A percentile compares a stretch with the other conserved stretches of the same genome.
These are phyloP conservation scores for Xylaria longipes DNA, from an alignment of 495 filamentous ascomycete genomes.

Conservation along the genomic window DNA sequence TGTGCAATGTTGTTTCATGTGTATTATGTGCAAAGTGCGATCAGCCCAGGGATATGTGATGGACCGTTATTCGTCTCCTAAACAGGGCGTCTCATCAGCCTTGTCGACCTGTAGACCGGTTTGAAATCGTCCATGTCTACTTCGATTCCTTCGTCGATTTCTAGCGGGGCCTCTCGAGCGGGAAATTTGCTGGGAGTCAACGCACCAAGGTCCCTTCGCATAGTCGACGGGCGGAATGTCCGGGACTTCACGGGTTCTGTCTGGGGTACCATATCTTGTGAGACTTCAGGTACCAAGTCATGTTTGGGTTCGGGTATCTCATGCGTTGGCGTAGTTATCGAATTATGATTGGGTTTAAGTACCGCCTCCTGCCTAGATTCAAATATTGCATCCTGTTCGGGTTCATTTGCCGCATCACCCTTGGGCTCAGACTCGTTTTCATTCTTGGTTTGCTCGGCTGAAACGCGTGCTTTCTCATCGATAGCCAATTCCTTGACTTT, in stretches of 20 bases:
- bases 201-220: slow-evolving; percentile 37
- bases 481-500: slow-evolving; percentile 67
- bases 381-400: not conserved
- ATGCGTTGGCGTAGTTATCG: not conserved
- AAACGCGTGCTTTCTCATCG: slow-evolving; percentile 62
- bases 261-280: slow-evolving; percentile 11
- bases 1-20: slow-evolving; percentile 24
- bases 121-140: slow-evolving; percentile 45
- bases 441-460: slow-evolving; percentile 41
- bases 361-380: not conserved
- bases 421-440: slow-evolving; percentile 31
- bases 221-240: slow-evolving; percentile 42
- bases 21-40: not conserved
- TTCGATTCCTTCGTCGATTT: slow-evolving; percentile 49
- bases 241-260: slow-evolving; percentile 35
- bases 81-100: slow-evolving; percentile 31
- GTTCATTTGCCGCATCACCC: not conserved
- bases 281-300: not conserved
- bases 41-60: not conserved
- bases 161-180: slow-evolving; percentile 33
- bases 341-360: not conserved
- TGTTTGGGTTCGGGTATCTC: not conserved
- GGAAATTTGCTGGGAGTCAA: slow-evolving; percentile 36
- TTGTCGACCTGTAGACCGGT: slow-evolving; percentile 35
- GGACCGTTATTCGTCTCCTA: slow-evolving; percentile 27